Base-by-base conservation (phyloP, 768 basidiomycete species). In the Amanita brunnescens region DNA sequence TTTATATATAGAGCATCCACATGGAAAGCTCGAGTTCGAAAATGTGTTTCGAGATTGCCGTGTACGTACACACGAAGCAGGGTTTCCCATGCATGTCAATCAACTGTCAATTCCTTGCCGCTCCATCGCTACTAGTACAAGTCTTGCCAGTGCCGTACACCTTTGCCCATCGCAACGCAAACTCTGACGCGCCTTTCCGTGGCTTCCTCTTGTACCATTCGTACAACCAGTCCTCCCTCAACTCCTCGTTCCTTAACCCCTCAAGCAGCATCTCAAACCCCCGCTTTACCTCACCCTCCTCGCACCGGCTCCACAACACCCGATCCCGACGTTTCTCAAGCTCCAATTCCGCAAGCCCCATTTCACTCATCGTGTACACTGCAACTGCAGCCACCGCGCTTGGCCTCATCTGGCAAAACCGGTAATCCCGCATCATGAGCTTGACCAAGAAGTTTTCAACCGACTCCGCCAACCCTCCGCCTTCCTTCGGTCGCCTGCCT, bases 91-190 rank as follows among this genome's bases (percentile, higher is more conserved):
- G 34, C 32, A 23, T 35, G 34, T n/a, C 14, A 38, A 12, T n/a
- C n/a, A n/a, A n/a, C n/a, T n/a, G n/a, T n/a, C n/a, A n/a, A n/a
- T n/a, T n/a, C n/a, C n/a, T n/a, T n/a, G n/a, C n/a, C n/a, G n/a
- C n/a, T n/a, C n/a, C n/a, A n/a, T n/a, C n/a, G n/a, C n/a, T n/a
- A n/a, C n/a, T n/a, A n/a, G n/a, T n/a, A n/a, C n/a, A n/a, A n/a
- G 24, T 2, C 8, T 20, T 8, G 30, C 48, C 7, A 30, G 26
- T 26, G 21, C 21, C 29, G 14, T 21, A 6, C 13, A 23, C 29
- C 16, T 49, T 51, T 38, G 50, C 50, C 50, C 50, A 51, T 18
- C 39, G n/a, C 16, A 44, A 16, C 10, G 50, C 50, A 42, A 42
- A 40, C 34, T 23, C 23, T 2, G 50, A 51, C 50, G 39, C 50